These are phyloP conservation scores for Neolentinus lepideus DNA, from an alignment of 1,284 basidiomycete species.

Conservation along the genomic window DNA sequence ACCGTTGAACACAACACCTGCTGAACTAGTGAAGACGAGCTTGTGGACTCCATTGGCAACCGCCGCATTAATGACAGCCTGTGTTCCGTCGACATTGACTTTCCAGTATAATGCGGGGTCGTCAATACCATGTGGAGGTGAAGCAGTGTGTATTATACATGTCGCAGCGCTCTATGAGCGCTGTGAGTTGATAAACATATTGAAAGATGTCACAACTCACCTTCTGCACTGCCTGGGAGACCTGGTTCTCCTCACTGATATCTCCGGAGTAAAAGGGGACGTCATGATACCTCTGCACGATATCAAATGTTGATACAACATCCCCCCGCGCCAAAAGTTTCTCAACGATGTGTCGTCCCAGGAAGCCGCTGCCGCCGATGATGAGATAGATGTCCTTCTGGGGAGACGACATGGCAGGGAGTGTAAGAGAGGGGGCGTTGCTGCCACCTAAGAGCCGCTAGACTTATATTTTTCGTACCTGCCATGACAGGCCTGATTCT, in stretches of 20 bases:
- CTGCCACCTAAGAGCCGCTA: neutral
- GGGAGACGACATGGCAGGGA: constrained; percentile 14
- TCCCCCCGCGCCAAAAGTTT: constrained; percentile 75
- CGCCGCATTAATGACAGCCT: constrained; percentile 79
- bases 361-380: constrained; percentile 88
- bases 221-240: constrained; percentile 68
- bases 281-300: constrained; percentile 84
- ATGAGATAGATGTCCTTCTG: constrained; percentile 63
- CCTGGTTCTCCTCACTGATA: constrained; percentile 70
- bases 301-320: constrained; percentile 79
- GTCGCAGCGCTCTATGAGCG: constrained; percentile 63
- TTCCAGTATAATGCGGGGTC: constrained; percentile 78
- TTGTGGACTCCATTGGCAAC: constrained; percentile 69
- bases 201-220: constrained; percentile 31
- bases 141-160: constrained; percentile 94
- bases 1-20: constrained; percentile 90
- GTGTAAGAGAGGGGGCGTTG: neutral
- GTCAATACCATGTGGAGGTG: constrained; percentile 73
- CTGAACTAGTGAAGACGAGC: constrained; percentile 93
- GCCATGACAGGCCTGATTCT: neutral
- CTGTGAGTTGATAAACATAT: constrained; percentile 5
- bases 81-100: constrained; percentile 93
- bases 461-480: neutral
- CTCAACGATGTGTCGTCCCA: constrained; percentile 87
- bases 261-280: constrained; percentile 84